Base-by-base conservation (phyloP, 177 flowering plant genomes). In the Vitis hybrid region DNA sequence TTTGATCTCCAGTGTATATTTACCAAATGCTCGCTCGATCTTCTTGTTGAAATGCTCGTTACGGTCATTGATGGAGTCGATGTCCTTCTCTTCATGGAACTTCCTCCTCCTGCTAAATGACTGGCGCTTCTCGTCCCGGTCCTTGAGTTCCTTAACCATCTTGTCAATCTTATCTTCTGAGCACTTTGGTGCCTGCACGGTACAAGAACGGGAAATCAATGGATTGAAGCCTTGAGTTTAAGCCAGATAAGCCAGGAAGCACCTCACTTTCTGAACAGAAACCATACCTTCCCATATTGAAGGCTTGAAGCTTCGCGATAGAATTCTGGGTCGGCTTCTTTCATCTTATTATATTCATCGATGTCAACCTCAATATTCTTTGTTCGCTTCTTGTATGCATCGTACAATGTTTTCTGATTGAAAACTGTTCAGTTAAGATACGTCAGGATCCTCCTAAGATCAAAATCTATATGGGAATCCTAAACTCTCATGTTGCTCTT, bases 1-100 rank as follows among this genome's bases (percentile, higher is more conserved):
- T 79, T 92, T 96, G 79, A 93, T 96, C 89, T 96, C 98, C 78
- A 89, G 70, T 1, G 99, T 96, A 78, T 96, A 92, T 85, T 85
- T 93, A 35, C 97, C 99, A 75, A 96, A 96, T 52, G 99, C 98
- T 66, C 98, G 81, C 78, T 93, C 99, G 74, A 96, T 96, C 87
- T 96, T 96, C 83, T 96, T 96, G 85, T 93, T 96, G 91, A 96
- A 96, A 72, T 93, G 98, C 76, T 96, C 99, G 73, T 96, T 96
- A 27, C 98, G 91, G 72, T 96, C 99, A 72, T 96, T 96, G 80
- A 96, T 96, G 1, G 99, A 96, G 79, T 96, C 98, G 64, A 96
- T 84, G 74, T 96, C 97, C 82, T 93, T 93, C 77, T 93, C 99
- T 56, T 93, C 99, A 68, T 82, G 93, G 81, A 81, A 93, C 84